A percentile compares a stretch with the other conserved stretches of the same genome.
These are phyloP conservation scores for Mycena indigotica DNA, from an alignment of 768 basidiomycete genomes.

Conservation along the genomic window DNA sequence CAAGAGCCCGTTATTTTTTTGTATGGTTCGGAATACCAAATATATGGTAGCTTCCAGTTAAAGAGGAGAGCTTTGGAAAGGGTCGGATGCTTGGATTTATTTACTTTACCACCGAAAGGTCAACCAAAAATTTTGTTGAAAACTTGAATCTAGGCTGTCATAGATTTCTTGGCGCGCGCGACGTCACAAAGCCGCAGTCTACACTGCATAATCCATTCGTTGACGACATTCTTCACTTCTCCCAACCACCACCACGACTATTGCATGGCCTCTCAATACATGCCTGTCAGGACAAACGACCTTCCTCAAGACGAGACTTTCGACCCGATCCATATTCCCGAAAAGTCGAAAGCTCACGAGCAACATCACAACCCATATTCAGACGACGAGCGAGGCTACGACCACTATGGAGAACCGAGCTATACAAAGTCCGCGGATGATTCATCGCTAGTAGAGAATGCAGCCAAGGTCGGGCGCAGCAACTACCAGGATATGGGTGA, in stretches of 20 bases:
- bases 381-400: neutral
- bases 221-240: too few relatives aligned
- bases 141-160: too few relatives aligned
- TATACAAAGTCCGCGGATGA: slow-evolving; percentile 31
- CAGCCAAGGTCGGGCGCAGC: slow-evolving; percentile 42
- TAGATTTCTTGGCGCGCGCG: too few relatives aligned
- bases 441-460: slow-evolving; percentile 49
- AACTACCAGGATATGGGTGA: slow-evolving; percentile 59
- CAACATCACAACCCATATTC: slow-evolving; percentile 2
- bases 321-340: slow-evolving; percentile 21
- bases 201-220: too few relatives aligned
- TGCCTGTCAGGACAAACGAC: slow-evolving; percentile 1
- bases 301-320: slow-evolving; percentile 26
- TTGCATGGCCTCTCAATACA: slow-evolving; percentile 12
- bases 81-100: too few relatives aligned
- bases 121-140: too few relatives aligned
- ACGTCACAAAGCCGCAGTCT: too few relatives aligned
- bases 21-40: too few relatives aligned
- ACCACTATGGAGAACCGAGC: slow-evolving; percentile 30
- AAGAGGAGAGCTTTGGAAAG: too few relatives aligned
- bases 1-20: slow-evolving; percentile 8
- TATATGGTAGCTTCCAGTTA: too few relatives aligned
- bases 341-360: slow-evolving; percentile 15
- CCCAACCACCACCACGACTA: slow-evolving; percentile 2
- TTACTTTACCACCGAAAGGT: too few relatives aligned